Evolutionary conservation across 805 yeast species (phyloP).

Genomic region (Wickerhamiella azymoides): DNA sequence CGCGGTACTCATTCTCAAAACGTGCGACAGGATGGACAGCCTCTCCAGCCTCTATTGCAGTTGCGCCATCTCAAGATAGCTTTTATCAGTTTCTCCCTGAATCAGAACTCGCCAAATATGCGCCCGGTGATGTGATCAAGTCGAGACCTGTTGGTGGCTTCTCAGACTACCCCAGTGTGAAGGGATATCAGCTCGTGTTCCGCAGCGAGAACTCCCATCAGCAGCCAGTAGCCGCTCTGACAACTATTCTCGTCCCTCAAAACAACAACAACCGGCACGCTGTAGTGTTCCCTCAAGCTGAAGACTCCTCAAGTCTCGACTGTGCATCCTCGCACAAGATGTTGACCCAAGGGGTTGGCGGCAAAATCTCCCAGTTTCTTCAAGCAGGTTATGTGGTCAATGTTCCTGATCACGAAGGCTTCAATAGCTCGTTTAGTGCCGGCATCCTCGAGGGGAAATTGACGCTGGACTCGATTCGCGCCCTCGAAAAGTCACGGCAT

Average conservation of each 20-base stretch:
- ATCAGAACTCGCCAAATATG: neutral
- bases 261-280: conserved; percentile 10
- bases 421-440: conserved; percentile 15
- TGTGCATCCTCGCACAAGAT: conserved; percentile 17
- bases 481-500: conserved; percentile 9
- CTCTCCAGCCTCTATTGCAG: neutral
- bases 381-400: conserved; percentile 14
- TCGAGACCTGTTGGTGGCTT: conserved; percentile 11
- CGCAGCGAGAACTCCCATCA: conserved; percentile 7
- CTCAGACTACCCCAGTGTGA: neutral
- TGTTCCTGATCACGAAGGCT: conserved; percentile 19
- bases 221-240: conserved; percentile 6
- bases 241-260: conserved; percentile 11
- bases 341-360: conserved; percentile 5
- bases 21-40: neutral
- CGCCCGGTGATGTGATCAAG: neutral
- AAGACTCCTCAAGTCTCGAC: conserved; percentile 14
- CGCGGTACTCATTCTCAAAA: neutral
- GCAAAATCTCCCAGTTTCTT: conserved; percentile 10
- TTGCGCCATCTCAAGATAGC: conserved; percentile 3
- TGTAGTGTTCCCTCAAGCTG: conserved; percentile 15
- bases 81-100: conserved; percentile 9
- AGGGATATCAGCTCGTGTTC: conserved; percentile 11
- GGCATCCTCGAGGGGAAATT: conserved; percentile 19
- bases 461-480: conserved; percentile 22